Conservation (phyloP, 129 eudicot species). For the Oenanthe sinensis region DNA sequence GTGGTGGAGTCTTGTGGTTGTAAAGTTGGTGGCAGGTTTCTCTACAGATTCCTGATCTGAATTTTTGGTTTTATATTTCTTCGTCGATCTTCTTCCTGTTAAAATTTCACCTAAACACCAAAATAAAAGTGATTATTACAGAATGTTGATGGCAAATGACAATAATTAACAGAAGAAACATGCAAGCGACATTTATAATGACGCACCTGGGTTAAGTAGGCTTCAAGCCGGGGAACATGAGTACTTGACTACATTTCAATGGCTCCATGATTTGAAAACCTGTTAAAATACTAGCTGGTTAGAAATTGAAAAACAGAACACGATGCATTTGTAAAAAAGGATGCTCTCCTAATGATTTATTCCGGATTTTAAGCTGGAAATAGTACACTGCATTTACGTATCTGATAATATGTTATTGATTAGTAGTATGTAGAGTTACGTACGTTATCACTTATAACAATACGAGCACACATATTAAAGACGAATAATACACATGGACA, state of each 20-base stretch:
- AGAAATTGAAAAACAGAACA: background rate
- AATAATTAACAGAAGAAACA: background rate
- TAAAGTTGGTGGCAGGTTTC: constrained; percentile 16
- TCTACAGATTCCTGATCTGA: constrained; percentile 25
- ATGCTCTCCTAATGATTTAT: background rate
- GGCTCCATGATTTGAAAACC: constrained; percentile 72
- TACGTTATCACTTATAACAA: too few species aligned
- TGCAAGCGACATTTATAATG: too few species aligned
- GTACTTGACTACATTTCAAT: constrained; percentile 53
- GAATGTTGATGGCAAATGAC: background rate
- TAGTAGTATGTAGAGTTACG: background rate
- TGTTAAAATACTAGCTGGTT: constrained; percentile 8
- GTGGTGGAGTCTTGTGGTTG: constrained; percentile 14
- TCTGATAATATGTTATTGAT: background rate
- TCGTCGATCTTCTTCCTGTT: constrained; percentile 39
- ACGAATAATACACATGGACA: background rate
- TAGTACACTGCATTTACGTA: background rate
- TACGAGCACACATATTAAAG: background rate
- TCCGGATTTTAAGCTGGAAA: background rate
- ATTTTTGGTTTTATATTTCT: constrained; percentile 24
- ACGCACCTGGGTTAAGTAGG: constrained; percentile 37
- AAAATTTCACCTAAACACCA: background rate
- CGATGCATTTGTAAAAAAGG: background rate
- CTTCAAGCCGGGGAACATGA: constrained; percentile 7
- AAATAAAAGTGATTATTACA: background rate